phyloP scores from a whole-genome alignment of 2,329 filamentous ascomycete genomes.

The Emmonsiellopsis sp. region DNA sequence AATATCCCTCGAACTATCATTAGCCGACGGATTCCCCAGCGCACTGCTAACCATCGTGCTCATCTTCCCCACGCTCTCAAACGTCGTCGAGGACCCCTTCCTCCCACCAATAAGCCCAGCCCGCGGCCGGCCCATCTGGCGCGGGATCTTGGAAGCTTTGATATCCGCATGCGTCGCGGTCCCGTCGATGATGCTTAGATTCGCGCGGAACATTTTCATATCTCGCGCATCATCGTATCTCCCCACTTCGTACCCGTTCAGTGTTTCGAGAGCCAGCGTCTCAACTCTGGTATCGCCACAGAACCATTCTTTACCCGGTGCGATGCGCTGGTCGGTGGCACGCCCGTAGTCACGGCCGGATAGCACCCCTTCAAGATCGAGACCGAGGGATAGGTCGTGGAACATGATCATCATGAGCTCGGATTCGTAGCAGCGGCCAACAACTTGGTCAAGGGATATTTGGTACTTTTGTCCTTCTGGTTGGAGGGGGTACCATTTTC shows the following conservation, averaged over 20 bases:
- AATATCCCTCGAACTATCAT: constrained; percentile 3
- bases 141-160: constrained; percentile 21
- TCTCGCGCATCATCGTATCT: constrained; percentile 38
- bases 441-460: constrained; percentile 43
- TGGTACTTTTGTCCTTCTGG: constrained; percentile 31
- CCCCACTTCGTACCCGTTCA: constrained; percentile 47
- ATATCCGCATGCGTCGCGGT: constrained; percentile 17
- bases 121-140: constrained; percentile 19
- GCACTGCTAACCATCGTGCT: constrained; percentile 33
- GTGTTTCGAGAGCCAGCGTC: constrained; percentile 45
- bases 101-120: constrained; percentile 12
- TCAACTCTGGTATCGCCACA: constrained; percentile 50
- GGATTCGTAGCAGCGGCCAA: constrained; percentile 48
- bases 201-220: constrained; percentile 38
- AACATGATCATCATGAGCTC: constrained; percentile 41
- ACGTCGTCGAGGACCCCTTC: constrained; percentile 10
- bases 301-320: constrained; percentile 42
- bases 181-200: constrained; percentile 38
- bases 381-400: constrained; percentile 27
- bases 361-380: constrained; percentile 39
- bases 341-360: constrained; percentile 41
- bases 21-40: constrained; percentile 16
- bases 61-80: constrained; percentile 26
- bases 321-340: constrained; percentile 41
- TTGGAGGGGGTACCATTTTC: constrained; percentile 44